These are phyloP conservation scores for Didymella lethalis DNA, from an alignment of 2,329 filamentous ascomycete species.

Conservation along the genomic window DNA sequence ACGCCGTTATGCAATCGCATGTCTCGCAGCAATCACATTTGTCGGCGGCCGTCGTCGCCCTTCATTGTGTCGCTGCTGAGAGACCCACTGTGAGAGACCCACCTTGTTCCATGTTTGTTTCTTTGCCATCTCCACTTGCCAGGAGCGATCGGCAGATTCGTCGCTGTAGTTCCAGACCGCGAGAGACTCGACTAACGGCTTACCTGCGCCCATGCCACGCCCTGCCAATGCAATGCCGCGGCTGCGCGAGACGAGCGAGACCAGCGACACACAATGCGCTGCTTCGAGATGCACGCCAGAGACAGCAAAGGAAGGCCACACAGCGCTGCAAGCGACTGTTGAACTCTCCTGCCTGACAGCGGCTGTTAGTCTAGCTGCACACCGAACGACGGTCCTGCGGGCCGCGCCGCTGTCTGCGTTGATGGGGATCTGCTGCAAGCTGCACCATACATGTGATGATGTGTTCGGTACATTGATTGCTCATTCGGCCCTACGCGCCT, in stretches of 20 bases:
- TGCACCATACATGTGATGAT: constrained; percentile 3
- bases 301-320: not conserved
- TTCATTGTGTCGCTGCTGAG: not conserved
- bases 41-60: not conserved
- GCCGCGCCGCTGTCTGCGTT: constrained; percentile 28
- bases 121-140: constrained; percentile 11
- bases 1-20: constrained; percentile 19
- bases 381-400: constrained; percentile 13
- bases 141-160: constrained; percentile 6
- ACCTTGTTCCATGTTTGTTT: not conserved
- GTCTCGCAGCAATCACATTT: constrained; percentile 6
- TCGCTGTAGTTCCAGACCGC: constrained; percentile 11
- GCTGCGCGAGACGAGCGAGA: not conserved
- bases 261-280: constrained; percentile 9
- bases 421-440: constrained; percentile 4
- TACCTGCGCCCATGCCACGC: constrained; percentile 9
- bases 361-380: constrained; percentile 16
- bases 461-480: not conserved
- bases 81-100: not conserved
- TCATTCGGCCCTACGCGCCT: constrained; percentile 14
- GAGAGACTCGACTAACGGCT: constrained; percentile 8
- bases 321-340: not conserved
- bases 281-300: constrained; percentile 7
- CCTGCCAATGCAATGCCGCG: constrained; percentile 2
- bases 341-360: constrained; percentile 9